Evolutionary conservation across 371 early-diverging fungal genomes (phyloP).

Genomic region (Caulochytrium protostelioides): DNA sequence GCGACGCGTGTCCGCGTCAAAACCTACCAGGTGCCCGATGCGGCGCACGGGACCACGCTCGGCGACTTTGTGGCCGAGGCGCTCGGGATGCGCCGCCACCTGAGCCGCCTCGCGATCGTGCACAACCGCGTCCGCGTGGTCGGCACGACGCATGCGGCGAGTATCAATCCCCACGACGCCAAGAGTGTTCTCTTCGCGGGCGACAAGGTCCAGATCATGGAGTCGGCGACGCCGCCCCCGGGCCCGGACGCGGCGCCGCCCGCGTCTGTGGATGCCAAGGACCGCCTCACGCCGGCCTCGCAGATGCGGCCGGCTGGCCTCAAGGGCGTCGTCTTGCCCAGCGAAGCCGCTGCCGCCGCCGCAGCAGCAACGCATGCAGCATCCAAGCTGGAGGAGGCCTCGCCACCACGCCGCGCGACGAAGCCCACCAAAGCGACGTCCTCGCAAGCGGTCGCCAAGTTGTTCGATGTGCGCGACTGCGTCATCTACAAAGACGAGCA

Average conservation of each 20-base stretch:
- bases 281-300: not conserved
- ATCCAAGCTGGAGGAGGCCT: no score
- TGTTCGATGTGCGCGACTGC: no score
- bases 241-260: no score
- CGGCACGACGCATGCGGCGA: conserved; percentile 9
- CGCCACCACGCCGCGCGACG: no score
- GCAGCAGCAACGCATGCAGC: no score
- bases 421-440: no score
- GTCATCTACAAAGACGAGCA: conserved; percentile 20
- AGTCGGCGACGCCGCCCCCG: no score
- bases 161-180: conserved; percentile 4
- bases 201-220: conserved; percentile 8
- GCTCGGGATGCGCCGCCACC: conserved; percentile 3
- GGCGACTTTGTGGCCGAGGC: conserved; percentile 7
- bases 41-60: conserved; percentile 5
- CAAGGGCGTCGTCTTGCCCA: not conserved
- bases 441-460: no score
- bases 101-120: conserved; percentile 13
- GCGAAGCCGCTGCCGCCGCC: not conserved
- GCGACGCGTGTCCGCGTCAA: no score
- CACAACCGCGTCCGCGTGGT: conserved; percentile 4
- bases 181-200: conserved; percentile 8
- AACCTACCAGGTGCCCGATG: conserved; percentile 8
- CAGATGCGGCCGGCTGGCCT: not conserved
- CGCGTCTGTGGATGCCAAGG: no score